A percentile compares a stretch with the other conserved stretches of the same genome.
Evolutionary conservation across 345 rosid species (phyloP).

Genomic region (Pseudoturritis turrita): DNA sequence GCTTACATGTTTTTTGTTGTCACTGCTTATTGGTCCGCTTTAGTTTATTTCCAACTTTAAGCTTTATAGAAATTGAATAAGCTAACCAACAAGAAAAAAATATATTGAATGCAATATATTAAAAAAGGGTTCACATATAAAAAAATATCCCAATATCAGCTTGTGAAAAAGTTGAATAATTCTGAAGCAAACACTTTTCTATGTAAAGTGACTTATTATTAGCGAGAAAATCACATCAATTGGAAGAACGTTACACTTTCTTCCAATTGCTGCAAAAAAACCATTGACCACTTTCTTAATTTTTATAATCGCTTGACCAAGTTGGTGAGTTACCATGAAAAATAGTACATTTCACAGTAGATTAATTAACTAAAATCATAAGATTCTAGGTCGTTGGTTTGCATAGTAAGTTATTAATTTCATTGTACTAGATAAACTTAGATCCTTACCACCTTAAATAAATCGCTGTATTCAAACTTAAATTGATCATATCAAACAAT

Average conservation of each 20-base stretch:
- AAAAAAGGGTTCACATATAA: too few species aligned
- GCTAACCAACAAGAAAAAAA: background rate
- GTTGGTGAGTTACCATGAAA: background rate
- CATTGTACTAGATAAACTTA: background rate
- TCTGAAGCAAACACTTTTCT: background rate
- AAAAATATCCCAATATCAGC: background rate
- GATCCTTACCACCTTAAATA: background rate
- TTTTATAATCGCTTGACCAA: background rate
- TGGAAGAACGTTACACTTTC: background rate
- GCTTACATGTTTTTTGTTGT: background rate
- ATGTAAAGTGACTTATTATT: background rate
- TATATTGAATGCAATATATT: background rate
- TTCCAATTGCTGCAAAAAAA: background rate
- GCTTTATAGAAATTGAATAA: background rate
- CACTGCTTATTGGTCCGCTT: conserved; percentile 12
- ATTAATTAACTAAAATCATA: background rate
- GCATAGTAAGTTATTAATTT: background rate
- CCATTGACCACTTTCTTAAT: too few species aligned
- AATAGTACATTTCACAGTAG: background rate
- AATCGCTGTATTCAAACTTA: background rate
- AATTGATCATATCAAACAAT: background rate
- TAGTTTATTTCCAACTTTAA: background rate
- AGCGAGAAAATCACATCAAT: background rate
- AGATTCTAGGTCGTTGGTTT: background rate
- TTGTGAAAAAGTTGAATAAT: background rate